Evolutionary conservation across 805 yeast species (phyloP).

Genomic region (Wickerhamiella brachini): DNA sequence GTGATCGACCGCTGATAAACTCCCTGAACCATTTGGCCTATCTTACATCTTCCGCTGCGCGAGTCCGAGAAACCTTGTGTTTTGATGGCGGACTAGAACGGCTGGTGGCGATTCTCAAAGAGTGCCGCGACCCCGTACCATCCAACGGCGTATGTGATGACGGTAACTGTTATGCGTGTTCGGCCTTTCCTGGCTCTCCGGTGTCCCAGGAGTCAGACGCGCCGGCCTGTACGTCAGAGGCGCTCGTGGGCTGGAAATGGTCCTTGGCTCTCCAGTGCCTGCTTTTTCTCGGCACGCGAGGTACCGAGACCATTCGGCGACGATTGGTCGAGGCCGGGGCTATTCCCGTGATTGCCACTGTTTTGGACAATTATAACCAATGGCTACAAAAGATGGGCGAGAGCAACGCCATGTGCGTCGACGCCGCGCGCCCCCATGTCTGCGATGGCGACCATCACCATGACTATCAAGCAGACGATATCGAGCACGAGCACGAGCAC

Average conservation of each 20-base stretch:
- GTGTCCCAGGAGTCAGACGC: background rate
- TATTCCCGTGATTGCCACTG: constrained; percentile 80
- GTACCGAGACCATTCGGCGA: constrained; percentile 72
- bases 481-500: background rate
- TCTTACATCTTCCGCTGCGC: constrained; percentile 69
- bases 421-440: background rate
- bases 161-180: background rate
- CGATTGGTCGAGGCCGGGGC: constrained; percentile 86
- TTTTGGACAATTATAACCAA: constrained; percentile 62
- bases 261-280: constrained; percentile 85
- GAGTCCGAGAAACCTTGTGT: constrained; percentile 81
- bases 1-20: constrained; percentile 80
- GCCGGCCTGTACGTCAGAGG: constrained; percentile 2
- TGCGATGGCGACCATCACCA: background rate
- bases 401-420: background rate
- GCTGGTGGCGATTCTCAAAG: constrained; percentile 70
- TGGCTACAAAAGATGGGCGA: background rate
- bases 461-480: background rate
- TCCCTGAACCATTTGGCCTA: constrained; percentile 82
- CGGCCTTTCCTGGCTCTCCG: background rate
- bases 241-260: constrained; percentile 88
- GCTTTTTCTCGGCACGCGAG: constrained; percentile 83
- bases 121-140: constrained; percentile 35
- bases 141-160: background rate
- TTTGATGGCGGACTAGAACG: constrained; percentile 88